Evolutionary conservation across 139 green algal species (phyloP).

Genomic region (Tetraselmis striata): DNA sequence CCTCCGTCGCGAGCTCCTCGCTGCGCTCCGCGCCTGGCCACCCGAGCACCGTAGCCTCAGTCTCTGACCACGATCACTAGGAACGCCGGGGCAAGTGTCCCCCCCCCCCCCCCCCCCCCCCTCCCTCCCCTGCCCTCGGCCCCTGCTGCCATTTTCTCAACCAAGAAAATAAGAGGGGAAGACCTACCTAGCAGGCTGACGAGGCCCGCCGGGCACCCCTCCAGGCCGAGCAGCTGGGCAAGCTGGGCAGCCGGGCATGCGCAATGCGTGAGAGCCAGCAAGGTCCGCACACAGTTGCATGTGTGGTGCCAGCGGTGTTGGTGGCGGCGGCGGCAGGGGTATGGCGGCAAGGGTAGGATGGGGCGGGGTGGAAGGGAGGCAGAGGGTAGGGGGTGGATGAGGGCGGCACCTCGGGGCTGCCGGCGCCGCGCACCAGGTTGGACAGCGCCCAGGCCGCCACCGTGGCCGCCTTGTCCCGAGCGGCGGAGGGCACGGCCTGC

Average conservation of each 20-base stretch:
- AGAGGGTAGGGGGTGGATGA: no score
- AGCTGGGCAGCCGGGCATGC: no score
- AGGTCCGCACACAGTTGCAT: no score
- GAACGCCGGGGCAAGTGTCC: background rate
- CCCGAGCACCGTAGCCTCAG: background rate
- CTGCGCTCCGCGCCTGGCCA: background rate
- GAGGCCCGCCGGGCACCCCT: background rate
- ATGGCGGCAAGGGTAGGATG: no score
- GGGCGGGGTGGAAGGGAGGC: no score
- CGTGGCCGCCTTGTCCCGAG: conserved; percentile 16
- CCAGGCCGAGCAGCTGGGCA: background rate
- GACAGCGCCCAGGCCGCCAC: conserved; percentile 42
- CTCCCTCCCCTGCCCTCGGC: conserved; percentile 11
- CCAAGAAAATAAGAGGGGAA: background rate
- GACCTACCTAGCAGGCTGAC: background rate
- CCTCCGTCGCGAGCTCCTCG: conserved; percentile 20
- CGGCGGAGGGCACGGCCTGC: background rate
- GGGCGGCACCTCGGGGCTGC: conserved; percentile 12
- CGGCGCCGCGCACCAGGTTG: conserved; percentile 29
- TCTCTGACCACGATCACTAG: background rate
- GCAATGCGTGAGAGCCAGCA: no score
- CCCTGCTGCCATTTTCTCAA: no score
- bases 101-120: conserved; percentile 20
- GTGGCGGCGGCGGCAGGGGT: no score
- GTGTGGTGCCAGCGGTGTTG: no score